Conservation (phyloP, 257 asterid genomes). For the Penstemon barbatus region DNA sequence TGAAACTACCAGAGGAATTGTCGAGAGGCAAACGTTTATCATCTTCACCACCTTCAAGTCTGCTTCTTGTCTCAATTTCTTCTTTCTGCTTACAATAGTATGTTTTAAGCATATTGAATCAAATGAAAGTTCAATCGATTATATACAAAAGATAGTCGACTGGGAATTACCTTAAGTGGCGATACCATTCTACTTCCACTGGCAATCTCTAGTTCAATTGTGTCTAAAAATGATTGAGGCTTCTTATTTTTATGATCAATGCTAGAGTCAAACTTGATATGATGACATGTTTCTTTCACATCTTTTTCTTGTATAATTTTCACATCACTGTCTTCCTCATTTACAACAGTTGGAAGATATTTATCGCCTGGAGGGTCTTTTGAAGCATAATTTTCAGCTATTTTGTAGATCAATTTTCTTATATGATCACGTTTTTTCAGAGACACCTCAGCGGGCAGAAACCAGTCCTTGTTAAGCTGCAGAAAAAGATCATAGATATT, state of each 20-base stretch:
- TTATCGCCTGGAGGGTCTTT: conserved; percentile 34
- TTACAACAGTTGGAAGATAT: conserved; percentile 22
- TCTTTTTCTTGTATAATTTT: conserved; percentile 25
- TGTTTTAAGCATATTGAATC: neutral
- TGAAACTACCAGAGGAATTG: neutral
- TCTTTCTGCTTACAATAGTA: conserved; percentile 41
- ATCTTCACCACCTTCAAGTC: conserved; percentile 25
- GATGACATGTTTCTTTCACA: conserved; percentile 32
- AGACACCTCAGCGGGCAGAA: conserved; percentile 78
- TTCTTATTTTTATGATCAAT: conserved; percentile 29
- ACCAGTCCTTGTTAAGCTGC: conserved; percentile 79
- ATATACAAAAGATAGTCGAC: neutral
- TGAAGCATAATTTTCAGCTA: conserved; percentile 40
- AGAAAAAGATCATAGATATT: conserved; percentile 22
- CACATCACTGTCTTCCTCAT: conserved; percentile 32
- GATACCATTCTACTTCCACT: conserved; percentile 46
- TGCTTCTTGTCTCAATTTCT: conserved; percentile 23
- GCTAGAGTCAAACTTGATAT: conserved; percentile 25
- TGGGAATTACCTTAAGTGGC: neutral
- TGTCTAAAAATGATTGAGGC: conserved; percentile 28
- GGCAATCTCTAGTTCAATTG: conserved; percentile 34
- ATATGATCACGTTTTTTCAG: conserved; percentile 62
- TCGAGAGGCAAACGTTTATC: conserved; percentile 11
- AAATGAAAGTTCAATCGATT: neutral
- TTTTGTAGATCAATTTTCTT: conserved; percentile 50